phyloP scores from a whole-genome alignment of 352 stramenopile genomes.

The Phytophthora lateralis region DNA sequence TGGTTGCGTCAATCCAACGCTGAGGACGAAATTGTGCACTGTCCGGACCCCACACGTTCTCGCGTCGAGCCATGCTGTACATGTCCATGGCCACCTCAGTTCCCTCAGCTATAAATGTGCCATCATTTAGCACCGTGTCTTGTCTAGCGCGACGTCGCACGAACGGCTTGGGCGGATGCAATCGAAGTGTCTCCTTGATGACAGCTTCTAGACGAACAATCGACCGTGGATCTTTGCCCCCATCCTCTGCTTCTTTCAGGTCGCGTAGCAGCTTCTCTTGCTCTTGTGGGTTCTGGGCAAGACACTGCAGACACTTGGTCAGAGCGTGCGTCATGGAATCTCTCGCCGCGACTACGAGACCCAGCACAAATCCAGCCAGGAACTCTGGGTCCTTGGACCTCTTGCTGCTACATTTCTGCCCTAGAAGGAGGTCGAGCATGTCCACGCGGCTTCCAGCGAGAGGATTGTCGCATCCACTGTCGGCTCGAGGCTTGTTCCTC shows the following conservation, averaged over 20 bases:
- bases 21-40: conserved; percentile 58
- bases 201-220: conserved; percentile 53
- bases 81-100: conserved; percentile 50
- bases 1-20: conserved; percentile 53
- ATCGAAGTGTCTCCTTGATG: conserved; percentile 62
- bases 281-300: conserved; percentile 53
- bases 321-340: conserved; percentile 71
- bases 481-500: conserved; percentile 3
- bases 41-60: conserved; percentile 52
- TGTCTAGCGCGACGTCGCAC: conserved; percentile 46
- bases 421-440: conserved; percentile 27
- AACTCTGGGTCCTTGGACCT: conserved; percentile 18
- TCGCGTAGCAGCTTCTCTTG: conserved; percentile 48
- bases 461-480: conserved; percentile 5
- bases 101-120: conserved; percentile 53
- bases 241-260: conserved; percentile 14
- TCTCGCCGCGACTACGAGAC: conserved; percentile 68
- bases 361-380: conserved; percentile 73
- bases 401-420: conserved; percentile 25
- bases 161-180: conserved; percentile 49
- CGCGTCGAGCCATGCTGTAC: conserved; percentile 51
- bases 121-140: conserved; percentile 58
- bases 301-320: conserved; percentile 61
- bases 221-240: conserved; percentile 20
- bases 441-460: conserved; percentile 21